phyloP scores from a whole-genome alignment of 805 yeast genomes.

The Ogataea salicorniae region DNA sequence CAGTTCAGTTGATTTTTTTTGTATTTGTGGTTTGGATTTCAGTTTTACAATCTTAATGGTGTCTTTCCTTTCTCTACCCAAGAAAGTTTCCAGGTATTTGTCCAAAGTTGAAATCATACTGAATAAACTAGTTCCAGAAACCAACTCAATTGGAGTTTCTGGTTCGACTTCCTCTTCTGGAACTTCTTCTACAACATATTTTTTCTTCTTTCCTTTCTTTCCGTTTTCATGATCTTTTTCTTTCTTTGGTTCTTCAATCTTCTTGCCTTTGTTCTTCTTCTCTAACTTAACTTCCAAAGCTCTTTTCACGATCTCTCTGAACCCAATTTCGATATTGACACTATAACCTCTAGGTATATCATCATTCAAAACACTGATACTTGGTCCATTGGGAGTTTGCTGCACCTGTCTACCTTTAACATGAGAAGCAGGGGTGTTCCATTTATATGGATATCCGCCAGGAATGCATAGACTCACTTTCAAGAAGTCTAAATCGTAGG shows the following conservation, averaged over 20 bases:
- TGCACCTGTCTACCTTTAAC: too few species aligned
- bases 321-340: slow-evolving; percentile 63
- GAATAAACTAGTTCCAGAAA: slow-evolving; percentile 45
- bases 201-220: slow-evolving; percentile 13
- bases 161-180: background rate
- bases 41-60: slow-evolving; percentile 54
- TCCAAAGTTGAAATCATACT: slow-evolving; percentile 54
- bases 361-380: slow-evolving; percentile 52
- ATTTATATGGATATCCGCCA: slow-evolving; percentile 40
- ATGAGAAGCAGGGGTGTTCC: too few species aligned
- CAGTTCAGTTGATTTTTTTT: slow-evolving; percentile 1
- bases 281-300: slow-evolving; percentile 32
- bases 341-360: slow-evolving; percentile 70
- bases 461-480: slow-evolving; percentile 54
- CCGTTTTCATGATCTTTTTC: slow-evolving; percentile 2
- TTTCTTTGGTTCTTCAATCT: background rate
- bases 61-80: slow-evolving; percentile 53
- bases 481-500: slow-evolving; percentile 54
- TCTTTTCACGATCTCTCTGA: slow-evolving; percentile 37
- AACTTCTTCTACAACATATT: slow-evolving; percentile 3
- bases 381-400: slow-evolving; percentile 32
- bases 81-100: slow-evolving; percentile 50
- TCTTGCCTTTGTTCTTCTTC: slow-evolving; percentile 11
- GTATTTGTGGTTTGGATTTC: slow-evolving; percentile 13
- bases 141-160: slow-evolving; percentile 25